Conservation (phyloP, 2,329 filamentous ascomycete genomes). For the Blastomyces gilchristii region DNA sequence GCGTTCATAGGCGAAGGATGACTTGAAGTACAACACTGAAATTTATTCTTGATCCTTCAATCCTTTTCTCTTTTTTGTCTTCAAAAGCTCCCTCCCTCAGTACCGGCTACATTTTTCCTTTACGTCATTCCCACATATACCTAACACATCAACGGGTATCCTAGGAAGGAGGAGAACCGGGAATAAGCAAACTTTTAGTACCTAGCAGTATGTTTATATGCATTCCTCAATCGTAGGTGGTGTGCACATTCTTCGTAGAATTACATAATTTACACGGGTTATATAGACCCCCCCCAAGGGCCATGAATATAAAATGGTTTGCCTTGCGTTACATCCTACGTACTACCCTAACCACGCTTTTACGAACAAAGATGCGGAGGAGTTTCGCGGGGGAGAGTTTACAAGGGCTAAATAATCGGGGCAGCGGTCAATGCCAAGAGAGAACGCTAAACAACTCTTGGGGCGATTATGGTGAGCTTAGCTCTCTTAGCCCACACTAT, state of each 20-base stretch:
- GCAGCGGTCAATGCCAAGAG: not conserved
- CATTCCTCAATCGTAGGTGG: not conserved
- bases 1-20: not conserved
- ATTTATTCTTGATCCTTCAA: not conserved
- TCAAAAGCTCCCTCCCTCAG: not conserved
- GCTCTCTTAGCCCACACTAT: too few species aligned
- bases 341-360: not conserved
- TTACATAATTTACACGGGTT: too few species aligned
- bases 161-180: not conserved
- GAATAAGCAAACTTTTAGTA: not conserved
- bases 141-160: not conserved
- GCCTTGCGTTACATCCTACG: not conserved
- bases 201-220: not conserved
- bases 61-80: not conserved
- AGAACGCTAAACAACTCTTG: too few species aligned
- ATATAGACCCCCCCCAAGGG: not conserved
- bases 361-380: not conserved
- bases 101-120: not conserved
- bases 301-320: not conserved
- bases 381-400: not conserved
- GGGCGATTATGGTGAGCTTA: too few species aligned
- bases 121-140: not conserved
- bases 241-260: not conserved
- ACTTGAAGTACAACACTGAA: not conserved
- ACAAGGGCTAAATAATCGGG: too few species aligned